phyloP scores from a whole-genome alignment of 2,329 filamentous ascomycete species.

The Arthroderma uncinatum region DNA sequence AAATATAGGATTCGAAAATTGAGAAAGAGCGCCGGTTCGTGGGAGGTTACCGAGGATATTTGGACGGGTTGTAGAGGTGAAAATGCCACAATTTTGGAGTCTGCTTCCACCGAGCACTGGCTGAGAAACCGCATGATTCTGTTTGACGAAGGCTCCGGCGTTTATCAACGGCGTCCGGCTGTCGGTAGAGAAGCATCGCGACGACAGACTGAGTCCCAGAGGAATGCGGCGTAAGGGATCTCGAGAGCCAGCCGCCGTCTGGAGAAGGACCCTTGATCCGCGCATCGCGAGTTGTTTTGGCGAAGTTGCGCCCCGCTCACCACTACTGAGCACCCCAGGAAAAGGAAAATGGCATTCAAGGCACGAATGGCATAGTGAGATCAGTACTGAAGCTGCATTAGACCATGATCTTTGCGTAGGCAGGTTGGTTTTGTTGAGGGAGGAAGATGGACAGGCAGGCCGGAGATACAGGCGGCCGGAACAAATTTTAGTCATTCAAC shows the following conservation, averaged over 20 bases:
- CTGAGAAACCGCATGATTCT: not conserved
- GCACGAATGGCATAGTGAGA: not conserved
- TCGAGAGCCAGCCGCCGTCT: not conserved
- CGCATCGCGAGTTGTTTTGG: not conserved
- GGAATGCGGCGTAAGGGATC: not conserved
- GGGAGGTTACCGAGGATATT: not conserved
- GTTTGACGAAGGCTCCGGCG: not conserved
- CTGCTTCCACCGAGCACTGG: not conserved
- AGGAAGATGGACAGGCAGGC: not conserved
- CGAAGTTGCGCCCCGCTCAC: not conserved
- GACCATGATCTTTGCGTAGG: not conserved
- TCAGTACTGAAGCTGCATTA: not conserved
- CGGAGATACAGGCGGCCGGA: not conserved
- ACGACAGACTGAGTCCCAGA: not conserved
- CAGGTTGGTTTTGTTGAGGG: not conserved
- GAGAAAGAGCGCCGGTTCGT: not conserved
- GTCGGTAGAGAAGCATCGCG: not conserved
- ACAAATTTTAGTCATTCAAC: not conserved
- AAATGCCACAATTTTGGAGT: not conserved
- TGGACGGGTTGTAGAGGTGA: not conserved
- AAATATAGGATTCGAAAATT: not conserved
- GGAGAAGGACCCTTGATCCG: not conserved
- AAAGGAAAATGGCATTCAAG: slow-evolving; percentile 1
- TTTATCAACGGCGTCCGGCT: not conserved
- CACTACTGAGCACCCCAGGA: not conserved